Evolutionary conservation across 2,329 filamentous ascomycete genomes (phyloP), one percentile per base, ranked within the genome.

Genomic region (Fusarium sp.): DNA sequence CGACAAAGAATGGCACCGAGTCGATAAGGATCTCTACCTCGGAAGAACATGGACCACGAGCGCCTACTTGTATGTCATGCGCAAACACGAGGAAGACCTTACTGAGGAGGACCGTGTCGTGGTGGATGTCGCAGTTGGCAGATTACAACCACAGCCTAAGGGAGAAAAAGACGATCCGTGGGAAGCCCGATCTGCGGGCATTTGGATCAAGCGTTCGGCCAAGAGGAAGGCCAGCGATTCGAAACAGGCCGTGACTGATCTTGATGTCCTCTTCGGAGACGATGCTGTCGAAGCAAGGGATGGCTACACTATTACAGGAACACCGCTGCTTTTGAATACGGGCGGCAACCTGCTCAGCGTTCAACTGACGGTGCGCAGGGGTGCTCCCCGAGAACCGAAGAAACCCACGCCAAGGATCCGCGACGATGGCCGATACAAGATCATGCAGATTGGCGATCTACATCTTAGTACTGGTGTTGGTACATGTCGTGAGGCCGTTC

Each of bases 381-480:
- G 96, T 3, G 82, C 84, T 51, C 87, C 87, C 22, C 81, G 83
- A 22, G 87, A 90, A 68, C 78, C 85, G 35, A 86, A 89, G 73
- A 94, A 90, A 77, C 91, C 92, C 1, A 82, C 88, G 39, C 92
- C 91, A 13, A 88, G 92, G 60, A 93, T 99, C 67, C 87, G 88
- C 43, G 93, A 96, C 65, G 93, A 96, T 76, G 96, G 95, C 30
- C 93, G 91, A 72, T 98, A 98, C 83, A 98, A 98, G 83, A 97
- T 99, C 68, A 89, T 99, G 86, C 96, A 99, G 80, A 84, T 97
- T 56, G 92, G 94, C n/a, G 96, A 99, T 81, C 82, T 98, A 64
- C 96, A 99, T 79, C 82, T 99, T 56, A 95, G 93, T 75, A 99
- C 96, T 4, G 96, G 95, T 11, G 85, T 94, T 7, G 96, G 96